Conservation (phyloP, 352 stramenopile species). For the Phytophthora pinifolia region DNA sequence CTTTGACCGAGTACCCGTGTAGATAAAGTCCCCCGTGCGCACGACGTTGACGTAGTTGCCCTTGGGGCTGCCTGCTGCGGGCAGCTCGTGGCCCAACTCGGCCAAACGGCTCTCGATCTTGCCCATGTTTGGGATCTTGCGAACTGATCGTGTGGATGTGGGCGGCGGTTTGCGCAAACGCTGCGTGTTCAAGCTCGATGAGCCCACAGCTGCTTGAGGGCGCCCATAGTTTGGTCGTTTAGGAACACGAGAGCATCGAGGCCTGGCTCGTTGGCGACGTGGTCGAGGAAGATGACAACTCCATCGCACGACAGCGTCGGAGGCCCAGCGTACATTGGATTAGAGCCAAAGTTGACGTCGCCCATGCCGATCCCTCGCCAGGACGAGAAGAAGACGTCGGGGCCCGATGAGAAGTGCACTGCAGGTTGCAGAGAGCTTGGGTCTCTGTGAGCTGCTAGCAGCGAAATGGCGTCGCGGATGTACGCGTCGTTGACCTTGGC, state of each 20-base stretch:
- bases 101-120: constrained; percentile 61
- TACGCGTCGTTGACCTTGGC: constrained; percentile 11
- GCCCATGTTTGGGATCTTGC: constrained; percentile 28
- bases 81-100: constrained; percentile 78
- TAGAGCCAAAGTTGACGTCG: constrained; percentile 13
- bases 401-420: constrained; percentile 4
- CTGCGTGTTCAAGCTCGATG: background rate
- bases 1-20: constrained; percentile 45
- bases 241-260: constrained; percentile 10
- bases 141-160: constrained; percentile 2
- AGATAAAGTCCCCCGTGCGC: constrained; percentile 79
- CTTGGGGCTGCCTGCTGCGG: constrained; percentile 77
- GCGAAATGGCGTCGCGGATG: constrained; percentile 10
- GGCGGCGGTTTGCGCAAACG: too few species aligned
- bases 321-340: constrained; percentile 6
- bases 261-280: background rate
- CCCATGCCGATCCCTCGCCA: constrained; percentile 7
- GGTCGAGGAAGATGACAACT: constrained; percentile 15
- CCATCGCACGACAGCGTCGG: constrained; percentile 9
- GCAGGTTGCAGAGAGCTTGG: background rate
- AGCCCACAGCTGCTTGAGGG: background rate
- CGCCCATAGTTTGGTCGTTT: background rate
- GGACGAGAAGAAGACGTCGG: constrained; percentile 19
- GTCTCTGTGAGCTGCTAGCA: constrained; percentile 6
- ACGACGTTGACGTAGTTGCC: constrained; percentile 89